These are phyloP conservation scores for Rubus idaeus DNA, from an alignment of 306 rosid species.

Conservation along the genomic window DNA sequence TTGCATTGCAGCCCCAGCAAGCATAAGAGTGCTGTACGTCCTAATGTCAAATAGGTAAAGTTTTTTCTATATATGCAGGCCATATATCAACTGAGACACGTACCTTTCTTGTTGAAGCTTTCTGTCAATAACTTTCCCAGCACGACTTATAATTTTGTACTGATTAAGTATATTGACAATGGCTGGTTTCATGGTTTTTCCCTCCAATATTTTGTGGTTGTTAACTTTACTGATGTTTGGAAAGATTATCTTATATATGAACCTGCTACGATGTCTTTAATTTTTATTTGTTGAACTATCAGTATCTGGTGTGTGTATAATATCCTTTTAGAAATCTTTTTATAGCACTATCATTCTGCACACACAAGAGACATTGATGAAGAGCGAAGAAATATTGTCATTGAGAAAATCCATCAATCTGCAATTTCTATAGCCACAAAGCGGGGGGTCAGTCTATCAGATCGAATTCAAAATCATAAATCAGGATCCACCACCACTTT, in stretches of 20 bases:
- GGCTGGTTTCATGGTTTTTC: constrained; percentile 17
- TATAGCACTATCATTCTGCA: constrained; percentile 25
- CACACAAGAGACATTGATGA: constrained; percentile 92
- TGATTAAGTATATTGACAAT: constrained; percentile 16
- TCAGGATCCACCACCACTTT: constrained; percentile 93
- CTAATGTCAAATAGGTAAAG: too few species aligned
- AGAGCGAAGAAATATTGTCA: constrained; percentile 71
- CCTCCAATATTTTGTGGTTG: constrained; percentile 8
- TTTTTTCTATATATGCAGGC: too few species aligned
- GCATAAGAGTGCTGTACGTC: too few species aligned
- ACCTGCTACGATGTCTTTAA: too few species aligned
- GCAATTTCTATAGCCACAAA: constrained; percentile 59
- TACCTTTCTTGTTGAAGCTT: too few species aligned
- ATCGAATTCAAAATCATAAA: constrained; percentile 70
- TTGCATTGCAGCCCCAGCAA: too few species aligned
- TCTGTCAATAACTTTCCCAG: background rate
- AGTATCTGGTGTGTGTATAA: background rate
- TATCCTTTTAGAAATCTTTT: background rate
- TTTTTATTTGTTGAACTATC: too few species aligned
- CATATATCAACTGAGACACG: too few species aligned
- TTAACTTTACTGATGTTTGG: too few species aligned
- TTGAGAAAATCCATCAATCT: constrained; percentile 74
- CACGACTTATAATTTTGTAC: constrained; percentile 6
- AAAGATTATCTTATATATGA: too few species aligned
- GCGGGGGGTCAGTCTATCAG: constrained; percentile 69